Evolutionary conservation across 176 grass and related monocot genomes (phyloP), one percentile per base, ranked within the genome.

Genomic region (Cenchrus americanus): DNA sequence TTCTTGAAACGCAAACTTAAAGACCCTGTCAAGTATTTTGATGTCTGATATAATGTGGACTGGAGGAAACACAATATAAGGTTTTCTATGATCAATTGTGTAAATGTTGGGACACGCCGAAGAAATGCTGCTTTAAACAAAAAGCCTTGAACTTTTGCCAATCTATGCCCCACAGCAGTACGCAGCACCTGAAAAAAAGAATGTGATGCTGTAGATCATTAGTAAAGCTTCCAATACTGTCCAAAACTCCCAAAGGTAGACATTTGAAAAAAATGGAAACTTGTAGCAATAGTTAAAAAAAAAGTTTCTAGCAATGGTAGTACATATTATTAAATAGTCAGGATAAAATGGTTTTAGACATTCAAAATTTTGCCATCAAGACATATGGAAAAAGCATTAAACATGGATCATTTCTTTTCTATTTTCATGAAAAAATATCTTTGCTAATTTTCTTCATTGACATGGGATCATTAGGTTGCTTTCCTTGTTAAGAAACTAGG

Each of bases 121-220:
- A 99, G 96, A 84, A 99, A 99, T 89, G 96, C 96, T 30, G 91
- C 96, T 84, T 90, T 88, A 85, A 99, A 99, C 79, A 99, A 92
- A 87, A 87, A 96, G 23, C 96, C 96, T 80, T 99, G 96, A 82
- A 99, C 91, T 90, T 82, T 88, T 32, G 96, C 96, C 87, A 99
- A 70, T 92, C 96, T 95, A 76, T 92, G 90, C 77, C 96, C 94
- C 59, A 99, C 84, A 59, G 96, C 91, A 80, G 96, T 99, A 64
- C 93, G 87, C 61, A 99, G 69, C 78, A 91, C 93, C 96, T 99
- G 91, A 58, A 94, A 74, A 80, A 51, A 82, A 82, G 46, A 6
- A 61, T 14, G 4, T 8, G 13, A n/a, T 52, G n/a, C 47, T 60
- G 32, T 22, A 10, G 11, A 87, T 80, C 63, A 85, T 75, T 21